Evolutionary conservation across 768 basidiomycete species (phyloP).

Genomic region (Auricularia heimuer): DNA sequence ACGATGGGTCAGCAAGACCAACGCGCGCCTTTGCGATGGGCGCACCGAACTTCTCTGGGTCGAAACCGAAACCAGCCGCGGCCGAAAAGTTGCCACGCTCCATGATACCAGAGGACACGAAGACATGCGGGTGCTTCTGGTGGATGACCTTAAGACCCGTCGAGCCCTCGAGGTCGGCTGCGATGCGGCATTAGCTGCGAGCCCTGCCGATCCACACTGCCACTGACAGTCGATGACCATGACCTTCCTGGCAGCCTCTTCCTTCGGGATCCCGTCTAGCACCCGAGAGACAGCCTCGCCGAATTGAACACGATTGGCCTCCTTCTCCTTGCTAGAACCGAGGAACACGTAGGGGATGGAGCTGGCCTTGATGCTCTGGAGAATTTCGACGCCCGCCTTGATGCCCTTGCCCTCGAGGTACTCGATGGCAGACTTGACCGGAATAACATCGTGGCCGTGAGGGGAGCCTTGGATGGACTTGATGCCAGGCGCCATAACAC

Average conservation of each 20-base stretch:
- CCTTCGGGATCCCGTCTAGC: constrained; percentile 62
- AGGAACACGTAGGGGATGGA: constrained; percentile 48
- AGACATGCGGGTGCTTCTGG: constrained; percentile 84
- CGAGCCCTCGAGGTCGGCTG: constrained; percentile 80
- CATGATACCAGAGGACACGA: constrained; percentile 79
- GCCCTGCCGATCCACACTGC: neutral
- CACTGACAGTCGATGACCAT: constrained; percentile 78
- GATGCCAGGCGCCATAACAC: constrained; percentile 57
- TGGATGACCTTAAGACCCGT: constrained; percentile 84
- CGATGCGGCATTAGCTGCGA: neutral
- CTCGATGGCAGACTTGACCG: constrained; percentile 67
- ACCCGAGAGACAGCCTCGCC: constrained; percentile 77
- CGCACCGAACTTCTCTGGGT: constrained; percentile 61
- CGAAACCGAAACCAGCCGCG: constrained; percentile 82
- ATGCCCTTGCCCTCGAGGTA: constrained; percentile 63
- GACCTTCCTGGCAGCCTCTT: constrained; percentile 68
- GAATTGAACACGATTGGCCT: constrained; percentile 74
- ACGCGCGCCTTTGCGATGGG: neutral
- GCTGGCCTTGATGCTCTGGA: constrained; percentile 53
- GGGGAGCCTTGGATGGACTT: constrained; percentile 67
- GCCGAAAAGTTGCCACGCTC: constrained; percentile 78
- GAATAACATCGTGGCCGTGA: constrained; percentile 81
- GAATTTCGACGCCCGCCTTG: constrained; percentile 38
- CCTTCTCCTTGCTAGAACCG: constrained; percentile 64
- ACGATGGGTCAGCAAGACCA: neutral